Evolutionary conservation across 345 rosid species (phyloP), one percentile per base, ranked within the genome.

Genomic region (Geranium brycei): DNA sequence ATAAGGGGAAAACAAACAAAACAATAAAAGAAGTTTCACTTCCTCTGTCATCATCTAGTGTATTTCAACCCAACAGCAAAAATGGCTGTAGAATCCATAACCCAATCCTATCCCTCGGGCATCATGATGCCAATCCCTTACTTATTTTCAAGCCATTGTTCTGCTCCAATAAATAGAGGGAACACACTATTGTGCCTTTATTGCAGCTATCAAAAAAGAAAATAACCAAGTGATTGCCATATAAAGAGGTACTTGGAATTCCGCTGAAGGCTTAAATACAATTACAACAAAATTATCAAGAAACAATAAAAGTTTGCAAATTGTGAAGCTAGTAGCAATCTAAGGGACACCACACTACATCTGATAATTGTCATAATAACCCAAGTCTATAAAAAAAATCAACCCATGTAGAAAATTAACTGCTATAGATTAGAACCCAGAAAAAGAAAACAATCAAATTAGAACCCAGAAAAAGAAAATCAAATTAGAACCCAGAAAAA

Each of bases 1-100:
- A 60, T 63, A 62, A 35, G 41, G 41, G 41, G 66, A 65, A 61
- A 28, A 58, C n/a, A 62, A 62, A 31, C 30, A 68, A 18, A 76
- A 67, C 30, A 66, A 67, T 35, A 13, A 47, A 47, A 47, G 53
- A 47, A 47, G 47, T 35, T 6, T 5, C 66, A 66, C 72, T 66
- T 61, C 68, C 51, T 32, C 59, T 69, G 38, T 47, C 65, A 63
- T 11, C 28, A 66, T 64, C 59, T 62, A 72, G 57, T 60, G 32
- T 18, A 62, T 17, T 62, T 66, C 31, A 69, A 59, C 61, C 65
- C 4, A 51, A 15, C 11, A 7, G 23, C 2, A 11, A 31, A 59
- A 59, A 19, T 11, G 13, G 32, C 10, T 13, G 59, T 31, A 31
- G 38, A 47, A 47, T 47, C 15, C 53, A 47, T 47, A 35, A 47